A percentile compares a stretch with the other conserved stretches of the same genome.
These are phyloP conservation scores for Colletotrichum sp. DNA, from an alignment of 2,329 filamentous ascomycete species.

Conservation along the genomic window DNA sequence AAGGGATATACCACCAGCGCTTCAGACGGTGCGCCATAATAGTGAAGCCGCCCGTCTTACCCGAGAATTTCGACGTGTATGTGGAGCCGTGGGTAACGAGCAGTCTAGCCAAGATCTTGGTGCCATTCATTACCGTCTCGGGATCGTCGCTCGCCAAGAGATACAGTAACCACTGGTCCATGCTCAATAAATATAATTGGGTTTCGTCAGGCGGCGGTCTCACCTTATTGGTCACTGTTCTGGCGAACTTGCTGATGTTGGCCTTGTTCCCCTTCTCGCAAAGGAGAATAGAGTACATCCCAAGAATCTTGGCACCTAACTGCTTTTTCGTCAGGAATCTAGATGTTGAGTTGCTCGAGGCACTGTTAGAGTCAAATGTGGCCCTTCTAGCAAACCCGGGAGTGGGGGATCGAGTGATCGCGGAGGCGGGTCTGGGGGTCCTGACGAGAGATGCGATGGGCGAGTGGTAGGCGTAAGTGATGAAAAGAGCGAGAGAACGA, in stretches of 20 bases:
- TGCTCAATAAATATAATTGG: constrained; percentile 25
- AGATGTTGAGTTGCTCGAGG: constrained; percentile 31
- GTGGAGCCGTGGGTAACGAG: constrained; percentile 80
- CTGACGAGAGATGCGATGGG: constrained; percentile 52
- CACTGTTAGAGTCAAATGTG: constrained; percentile 34
- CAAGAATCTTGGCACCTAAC: constrained; percentile 75
- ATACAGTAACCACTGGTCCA: constrained; percentile 81
- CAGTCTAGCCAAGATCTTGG: constrained; percentile 82
- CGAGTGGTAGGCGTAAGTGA: constrained; percentile 86
- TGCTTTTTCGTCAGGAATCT: constrained; percentile 66
- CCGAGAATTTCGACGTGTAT: constrained; percentile 84
- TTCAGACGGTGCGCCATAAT: constrained; percentile 84
- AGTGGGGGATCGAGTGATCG: constrained; percentile 43
- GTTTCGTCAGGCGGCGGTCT: constrained; percentile 28
- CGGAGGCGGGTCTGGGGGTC: constrained; percentile 51
- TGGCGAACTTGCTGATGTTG: constrained; percentile 85
- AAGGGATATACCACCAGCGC: constrained; percentile 86
- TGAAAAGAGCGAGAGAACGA: constrained; percentile 85
- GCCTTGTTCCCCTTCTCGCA: constrained; percentile 72
- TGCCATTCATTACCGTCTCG: constrained; percentile 79
- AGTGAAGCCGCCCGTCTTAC: constrained; percentile 84
- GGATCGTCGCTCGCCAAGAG: constrained; percentile 86
- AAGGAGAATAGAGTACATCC: constrained; percentile 77
- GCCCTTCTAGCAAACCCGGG: constrained; percentile 41
- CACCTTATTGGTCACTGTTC: constrained; percentile 94